These are phyloP conservation scores for Cordyceps tenuipes DNA, from an alignment of 2,329 filamentous ascomycete genomes.

Conservation along the genomic window DNA sequence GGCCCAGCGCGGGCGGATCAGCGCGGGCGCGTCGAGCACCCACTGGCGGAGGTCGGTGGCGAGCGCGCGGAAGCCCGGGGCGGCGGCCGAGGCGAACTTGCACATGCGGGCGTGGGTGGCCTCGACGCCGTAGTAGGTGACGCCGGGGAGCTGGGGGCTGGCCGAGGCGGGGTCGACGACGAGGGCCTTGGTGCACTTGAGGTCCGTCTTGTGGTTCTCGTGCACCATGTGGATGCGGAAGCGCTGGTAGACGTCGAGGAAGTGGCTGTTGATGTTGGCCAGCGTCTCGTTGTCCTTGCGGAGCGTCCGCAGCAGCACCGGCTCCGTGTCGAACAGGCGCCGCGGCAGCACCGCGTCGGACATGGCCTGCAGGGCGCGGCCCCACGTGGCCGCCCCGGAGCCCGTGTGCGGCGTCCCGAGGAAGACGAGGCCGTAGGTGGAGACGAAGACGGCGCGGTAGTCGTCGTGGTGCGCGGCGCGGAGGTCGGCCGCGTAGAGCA, in stretches of 20 bases:
- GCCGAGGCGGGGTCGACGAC: constrained; percentile 66
- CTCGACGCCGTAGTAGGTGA: constrained; percentile 67
- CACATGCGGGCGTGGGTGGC: constrained; percentile 65
- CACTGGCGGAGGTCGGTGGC: constrained; percentile 42
- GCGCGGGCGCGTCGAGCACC: constrained; percentile 43
- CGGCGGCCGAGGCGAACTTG: constrained; percentile 56
- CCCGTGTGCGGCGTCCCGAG: constrained; percentile 69
- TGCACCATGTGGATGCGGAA: constrained; percentile 72
- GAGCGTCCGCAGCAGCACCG: constrained; percentile 60
- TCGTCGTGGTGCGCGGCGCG: constrained; percentile 52
- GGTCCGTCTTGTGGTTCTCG: constrained; percentile 62
- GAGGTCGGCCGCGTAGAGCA: constrained; percentile 59
- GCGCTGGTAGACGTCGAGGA: constrained; percentile 60
- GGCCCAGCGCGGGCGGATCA: constrained; percentile 50
- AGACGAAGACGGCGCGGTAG: constrained; percentile 61
- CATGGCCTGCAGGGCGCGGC: constrained; percentile 58
- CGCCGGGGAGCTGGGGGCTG: constrained; percentile 59
- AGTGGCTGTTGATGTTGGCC: constrained; percentile 65
- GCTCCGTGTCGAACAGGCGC: constrained; percentile 58
- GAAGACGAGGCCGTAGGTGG: constrained; percentile 69
- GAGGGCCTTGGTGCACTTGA: constrained; percentile 53
- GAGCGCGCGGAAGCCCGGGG: constrained; percentile 55
- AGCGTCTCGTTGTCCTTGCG: constrained; percentile 66
- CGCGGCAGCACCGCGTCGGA: constrained; percentile 56
- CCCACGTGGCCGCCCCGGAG: constrained; percentile 61